These are phyloP conservation scores for Magnaporthiopsis poae DNA, from an alignment of 2,329 filamentous ascomycete species.

Conservation along the genomic window DNA sequence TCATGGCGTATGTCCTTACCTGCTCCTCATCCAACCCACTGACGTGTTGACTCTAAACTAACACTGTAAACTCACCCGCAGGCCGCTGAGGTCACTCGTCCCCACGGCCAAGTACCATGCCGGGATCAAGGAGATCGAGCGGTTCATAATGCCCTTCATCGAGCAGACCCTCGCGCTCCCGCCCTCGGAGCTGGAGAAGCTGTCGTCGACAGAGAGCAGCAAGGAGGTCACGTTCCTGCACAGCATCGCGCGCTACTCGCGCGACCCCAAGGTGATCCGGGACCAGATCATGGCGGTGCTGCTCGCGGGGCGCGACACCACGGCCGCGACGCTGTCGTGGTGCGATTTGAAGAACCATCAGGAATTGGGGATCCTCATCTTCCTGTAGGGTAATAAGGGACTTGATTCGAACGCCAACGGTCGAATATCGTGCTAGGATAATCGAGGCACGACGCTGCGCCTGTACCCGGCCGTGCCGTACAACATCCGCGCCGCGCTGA, in stretches of 20 bases:
- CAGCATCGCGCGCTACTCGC: slow-evolving; percentile 60
- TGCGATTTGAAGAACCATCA: too few relatives aligned
- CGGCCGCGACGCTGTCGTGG: slow-evolving; percentile 33
- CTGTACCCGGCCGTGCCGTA: slow-evolving; percentile 21
- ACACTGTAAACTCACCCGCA: slow-evolving; percentile 25
- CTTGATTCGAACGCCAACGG: too few relatives aligned
- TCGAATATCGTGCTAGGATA: too few relatives aligned
- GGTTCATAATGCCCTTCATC: slow-evolving; percentile 62
- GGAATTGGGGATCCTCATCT: too few relatives aligned
- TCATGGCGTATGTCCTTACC: slow-evolving; percentile 24
- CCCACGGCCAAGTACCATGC: slow-evolving; percentile 50
- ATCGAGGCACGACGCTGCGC: too few relatives aligned
- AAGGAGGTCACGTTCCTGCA: slow-evolving; percentile 56
- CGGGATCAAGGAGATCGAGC: slow-evolving; percentile 56
- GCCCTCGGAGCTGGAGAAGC: slow-evolving; percentile 56
- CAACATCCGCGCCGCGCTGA: slow-evolving; percentile 19
- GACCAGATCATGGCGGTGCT: slow-evolving; percentile 67
- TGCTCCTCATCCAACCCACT: not conserved
- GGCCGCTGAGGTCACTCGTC: slow-evolving; percentile 48
- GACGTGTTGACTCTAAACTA: not conserved
- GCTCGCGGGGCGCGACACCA: slow-evolving; percentile 60
- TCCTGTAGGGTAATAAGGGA: too few relatives aligned
- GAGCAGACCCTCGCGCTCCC: slow-evolving; percentile 53
- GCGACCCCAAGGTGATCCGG: slow-evolving; percentile 53
- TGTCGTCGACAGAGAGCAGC: slow-evolving; percentile 48